Base-by-base conservation (phyloP, 1,284 basidiomycete species). In the Cutaneotrichosporon dermatis region DNA sequence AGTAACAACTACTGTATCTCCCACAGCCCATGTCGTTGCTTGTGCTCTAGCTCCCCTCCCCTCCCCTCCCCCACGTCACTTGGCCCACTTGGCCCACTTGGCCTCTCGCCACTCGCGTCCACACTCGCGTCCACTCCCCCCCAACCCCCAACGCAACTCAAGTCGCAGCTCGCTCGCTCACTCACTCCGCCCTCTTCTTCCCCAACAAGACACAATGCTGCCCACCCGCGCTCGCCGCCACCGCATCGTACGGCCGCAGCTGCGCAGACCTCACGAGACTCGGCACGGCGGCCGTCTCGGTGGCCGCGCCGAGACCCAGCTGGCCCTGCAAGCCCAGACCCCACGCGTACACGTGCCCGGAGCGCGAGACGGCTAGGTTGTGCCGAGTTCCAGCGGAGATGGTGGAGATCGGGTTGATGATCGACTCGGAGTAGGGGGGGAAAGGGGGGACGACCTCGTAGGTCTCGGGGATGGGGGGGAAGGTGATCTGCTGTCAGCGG, bases 271-370 rank as follows among this genome's bases (percentile, higher is more conserved):
- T 65, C 83, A 85, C 63, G 82, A 89, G 59, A 25, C 25, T 25
- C 25, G 25, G 25, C 25, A 25, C 25, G 83, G 83, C 79, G 83
- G 91, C 73, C 81, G 85, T 76, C 83, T 86, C 54, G 7, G 77
- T 74, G 45, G 70, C 72, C 66, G 81, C 80, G 12, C 79, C 81
- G 43, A 81, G 76, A 34, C 81, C 81, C n/a, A 82, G 74, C 65
- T 82, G 79, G 55, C 73, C 76, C 57, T 69, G 66, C 59, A 70
- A 84, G 16, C 90, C 90, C 64, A 88, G 85, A 51, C 92, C 92
- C 92, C 92, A 95, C 43, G 86, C 82, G 73, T 91, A 93, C 62
- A 91, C 79, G 35, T 88, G 87, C 10, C 92, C 92, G 46, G 83
- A 86, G 57, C 80, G 79, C 13, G 88, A 89, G 51, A 93, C 83